Evolutionary conservation across 768 basidiomycete genomes (phyloP).

Genomic region (Lactarius tabidus): DNA sequence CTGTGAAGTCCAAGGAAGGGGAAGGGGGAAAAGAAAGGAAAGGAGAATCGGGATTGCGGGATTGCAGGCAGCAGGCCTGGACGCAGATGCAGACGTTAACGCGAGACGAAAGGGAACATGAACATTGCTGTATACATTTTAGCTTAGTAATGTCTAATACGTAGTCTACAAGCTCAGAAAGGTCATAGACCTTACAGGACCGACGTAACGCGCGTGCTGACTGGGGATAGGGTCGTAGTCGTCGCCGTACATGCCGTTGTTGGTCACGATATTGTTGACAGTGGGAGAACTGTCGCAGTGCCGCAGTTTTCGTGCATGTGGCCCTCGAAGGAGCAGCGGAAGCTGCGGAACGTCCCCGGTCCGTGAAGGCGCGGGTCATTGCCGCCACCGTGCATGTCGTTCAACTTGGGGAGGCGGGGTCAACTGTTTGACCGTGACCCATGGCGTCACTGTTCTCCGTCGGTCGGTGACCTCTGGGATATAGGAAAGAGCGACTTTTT

Average conservation of each 20-base stretch:
- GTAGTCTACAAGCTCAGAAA: too few species aligned
- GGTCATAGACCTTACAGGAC: too few species aligned
- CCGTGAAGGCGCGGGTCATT: constrained; percentile 93
- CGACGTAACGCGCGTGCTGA: constrained; percentile 31
- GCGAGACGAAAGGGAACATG: too few species aligned
- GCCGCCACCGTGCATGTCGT: constrained; percentile 54
- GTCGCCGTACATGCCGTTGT: constrained; percentile 47
- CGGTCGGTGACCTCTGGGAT: constrained; percentile 10
- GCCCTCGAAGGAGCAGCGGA: constrained; percentile 53
- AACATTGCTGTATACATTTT: too few species aligned
- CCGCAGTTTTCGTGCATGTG: constrained; percentile 18
- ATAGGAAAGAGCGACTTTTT: constrained; percentile 62
- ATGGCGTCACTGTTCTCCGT: constrained; percentile 32
- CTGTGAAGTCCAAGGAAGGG: too few species aligned
- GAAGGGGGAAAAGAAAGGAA: too few species aligned
- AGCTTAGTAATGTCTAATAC: too few species aligned
- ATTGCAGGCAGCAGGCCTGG: too few species aligned
- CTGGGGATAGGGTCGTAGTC: constrained; percentile 44
- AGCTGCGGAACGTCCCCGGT: constrained; percentile 81
- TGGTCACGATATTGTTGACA: constrained; percentile 25
- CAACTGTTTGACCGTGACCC: constrained; percentile 41
- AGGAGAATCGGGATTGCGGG: too few species aligned
- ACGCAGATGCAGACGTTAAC: too few species aligned
- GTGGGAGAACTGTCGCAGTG: not conserved
- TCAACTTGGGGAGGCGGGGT: constrained; percentile 54